A percentile compares a stretch with the other conserved stretches of the same genome.
phyloP scores from a whole-genome alignment of 768 basidiomycete genomes.

The Plicaturopsis crispa region DNA sequence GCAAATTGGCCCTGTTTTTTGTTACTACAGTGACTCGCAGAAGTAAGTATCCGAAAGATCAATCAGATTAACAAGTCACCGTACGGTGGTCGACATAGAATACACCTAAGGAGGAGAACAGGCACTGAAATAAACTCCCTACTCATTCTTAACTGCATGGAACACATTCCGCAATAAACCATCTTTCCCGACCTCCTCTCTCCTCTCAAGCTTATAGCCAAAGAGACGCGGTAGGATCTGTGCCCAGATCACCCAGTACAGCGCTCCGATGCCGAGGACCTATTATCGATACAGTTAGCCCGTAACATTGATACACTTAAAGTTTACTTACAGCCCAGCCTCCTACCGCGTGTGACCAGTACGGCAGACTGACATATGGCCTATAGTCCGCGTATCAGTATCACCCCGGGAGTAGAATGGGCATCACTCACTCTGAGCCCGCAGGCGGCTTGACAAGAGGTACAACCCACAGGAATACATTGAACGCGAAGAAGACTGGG shows the following conservation, averaged over 20 bases:
- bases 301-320: slow-evolving; percentile 32
- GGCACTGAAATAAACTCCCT: no score
- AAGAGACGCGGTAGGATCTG: slow-evolving; percentile 38
- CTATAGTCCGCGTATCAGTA: no score
- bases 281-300: slow-evolving; percentile 33
- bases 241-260: slow-evolving; percentile 52
- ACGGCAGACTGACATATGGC: slow-evolving; percentile 54
- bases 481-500: slow-evolving; percentile 50
- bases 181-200: slow-evolving; percentile 43
- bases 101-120: no score
- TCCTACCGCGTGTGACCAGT: slow-evolving; percentile 51
- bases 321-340: background rate
- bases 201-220: slow-evolving; percentile 41
- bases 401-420: no score
- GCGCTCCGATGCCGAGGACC: slow-evolving; percentile 40
- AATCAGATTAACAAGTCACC: no score
- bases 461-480: slow-evolving; percentile 53
- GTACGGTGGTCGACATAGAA: no score
- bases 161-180: slow-evolving; percentile 50
- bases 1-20: no score
- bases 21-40: no score
- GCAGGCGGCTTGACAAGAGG: slow-evolving; percentile 56
- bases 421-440: no score
- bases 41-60: no score
- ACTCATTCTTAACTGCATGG: no score